Base-by-base conservation (phyloP, 2,329 filamentous ascomycete genomes). In the Apiospora saccharicola region DNA sequence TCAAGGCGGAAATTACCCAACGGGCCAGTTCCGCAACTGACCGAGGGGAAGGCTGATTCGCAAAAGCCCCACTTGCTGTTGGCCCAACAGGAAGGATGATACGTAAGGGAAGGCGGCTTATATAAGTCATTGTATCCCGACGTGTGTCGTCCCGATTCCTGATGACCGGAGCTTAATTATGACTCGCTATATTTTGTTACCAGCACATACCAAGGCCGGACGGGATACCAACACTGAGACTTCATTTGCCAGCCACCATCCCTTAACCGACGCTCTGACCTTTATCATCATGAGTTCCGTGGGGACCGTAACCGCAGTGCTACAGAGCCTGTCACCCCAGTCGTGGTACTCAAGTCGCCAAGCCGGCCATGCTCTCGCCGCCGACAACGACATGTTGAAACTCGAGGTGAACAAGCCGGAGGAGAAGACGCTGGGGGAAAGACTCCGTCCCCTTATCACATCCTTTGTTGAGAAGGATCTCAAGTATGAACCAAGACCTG, bases 291-390 rank as follows among this genome's bases (percentile, higher is more conserved):
- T 64, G 57, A 41, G 19, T 4, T 51, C 49, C n/a, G 49, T 51
- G 49, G n/a, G 49, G 22, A 64, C 57, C 19, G 57, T 64, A 13
- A 64, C 57, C n/a, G 8, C 57, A 41, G 57, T 64, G 8, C 57
- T 64, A 8, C 57, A 64, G 19, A 64, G 57, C 34, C 57, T 64
- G 30, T 12, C 57, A 14, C 57, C 57, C 8, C 57, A 64, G 57
- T 64, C 57, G 22, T 64, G 57, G 57, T 64, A 64, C 22, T 41
- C 19, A 3, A 64, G 34, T 13, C 19, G 13, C 22, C 34, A 2
- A 6, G 34, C 57, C 10, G 30, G 30, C 8, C n/a, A 22, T 2
- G 19, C 30, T 22, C 57, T 64, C 22, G 34, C 34, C 10, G 12
- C 34, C 22, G 12, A 41, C 4, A n/a, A 41, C 12, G 57, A 41